Percentiles rank a stretch among this genome's conserved stretches.
Conservation (phyloP, 2,329 filamentous ascomycete species). For the Venturia pyrina region DNA sequence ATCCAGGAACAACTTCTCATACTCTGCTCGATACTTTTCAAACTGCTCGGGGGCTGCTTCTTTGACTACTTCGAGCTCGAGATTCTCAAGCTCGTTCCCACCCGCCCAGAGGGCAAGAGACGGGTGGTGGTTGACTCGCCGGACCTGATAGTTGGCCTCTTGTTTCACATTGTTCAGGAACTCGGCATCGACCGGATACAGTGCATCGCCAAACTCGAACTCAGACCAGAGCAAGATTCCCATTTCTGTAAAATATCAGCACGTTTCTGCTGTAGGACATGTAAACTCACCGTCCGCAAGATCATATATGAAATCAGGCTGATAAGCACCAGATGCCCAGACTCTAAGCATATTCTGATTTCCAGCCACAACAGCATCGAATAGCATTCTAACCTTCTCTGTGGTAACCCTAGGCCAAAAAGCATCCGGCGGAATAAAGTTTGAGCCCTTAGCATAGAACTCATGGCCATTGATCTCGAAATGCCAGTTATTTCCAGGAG, state of each 20-base stretch:
- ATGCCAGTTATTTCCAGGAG: slow-evolving; percentile 51
- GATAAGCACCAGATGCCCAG: slow-evolving; percentile 51
- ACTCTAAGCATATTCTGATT: slow-evolving; percentile 57
- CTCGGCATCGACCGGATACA: slow-evolving; percentile 45
- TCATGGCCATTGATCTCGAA: slow-evolving; percentile 56
- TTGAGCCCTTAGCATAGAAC: slow-evolving; percentile 55
- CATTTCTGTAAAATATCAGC: slow-evolving; percentile 19
- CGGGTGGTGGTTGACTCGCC: slow-evolving; percentile 51
- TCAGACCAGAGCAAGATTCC: slow-evolving; percentile 54
- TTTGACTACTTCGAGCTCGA: slow-evolving; percentile 37
- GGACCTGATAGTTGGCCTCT: slow-evolving; percentile 50
- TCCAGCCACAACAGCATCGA: slow-evolving; percentile 44
- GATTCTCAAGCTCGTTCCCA: slow-evolving; percentile 49
- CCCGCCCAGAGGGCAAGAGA: slow-evolving; percentile 31
- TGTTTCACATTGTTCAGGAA: slow-evolving; percentile 47
- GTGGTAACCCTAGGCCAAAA: slow-evolving; percentile 53
- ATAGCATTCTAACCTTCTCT: slow-evolving; percentile 41
- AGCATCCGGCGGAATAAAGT: slow-evolving; percentile 52
- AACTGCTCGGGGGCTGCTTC: slow-evolving; percentile 32
- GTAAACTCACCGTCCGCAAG: slow-evolving; percentile 42
- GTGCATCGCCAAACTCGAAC: slow-evolving; percentile 51
- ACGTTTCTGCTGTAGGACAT: not conserved
- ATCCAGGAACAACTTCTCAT: slow-evolving; percentile 48
- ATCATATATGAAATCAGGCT: slow-evolving; percentile 53
- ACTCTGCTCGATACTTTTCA: slow-evolving; percentile 35